These are phyloP conservation scores for Calonectria hongkongensis DNA, from an alignment of 2,329 filamentous ascomycete species.

Conservation along the genomic window DNA sequence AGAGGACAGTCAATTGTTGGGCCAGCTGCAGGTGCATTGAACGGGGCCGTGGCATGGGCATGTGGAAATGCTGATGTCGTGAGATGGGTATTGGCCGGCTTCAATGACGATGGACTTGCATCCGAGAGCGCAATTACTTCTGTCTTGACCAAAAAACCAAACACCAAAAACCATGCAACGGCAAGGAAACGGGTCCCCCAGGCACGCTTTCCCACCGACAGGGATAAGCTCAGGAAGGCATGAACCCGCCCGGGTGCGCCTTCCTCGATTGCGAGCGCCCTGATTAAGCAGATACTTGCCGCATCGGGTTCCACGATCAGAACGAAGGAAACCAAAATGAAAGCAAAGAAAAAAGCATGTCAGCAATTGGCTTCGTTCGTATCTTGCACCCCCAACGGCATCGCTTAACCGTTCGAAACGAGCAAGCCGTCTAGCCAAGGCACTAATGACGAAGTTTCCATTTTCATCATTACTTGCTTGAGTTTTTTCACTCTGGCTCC, in stretches of 20 bases:
- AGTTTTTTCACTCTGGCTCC: constrained; percentile 14
- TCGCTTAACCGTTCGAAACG: constrained; percentile 10
- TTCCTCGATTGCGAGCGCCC: constrained; percentile 22
- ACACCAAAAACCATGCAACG: neutral
- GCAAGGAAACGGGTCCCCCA: neutral
- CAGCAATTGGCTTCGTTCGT: constrained; percentile 22
- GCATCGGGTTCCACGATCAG: constrained; percentile 6
- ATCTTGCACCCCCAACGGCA: constrained; percentile 1
- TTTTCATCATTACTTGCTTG: constrained; percentile 8
- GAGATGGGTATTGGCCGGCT: constrained; percentile 9
- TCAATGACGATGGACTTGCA: constrained; percentile 15
- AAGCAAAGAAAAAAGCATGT: neutral
- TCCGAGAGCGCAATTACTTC: neutral
- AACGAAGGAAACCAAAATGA: neutral
- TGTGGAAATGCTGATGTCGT: constrained; percentile 22
- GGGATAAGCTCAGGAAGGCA: constrained; percentile 6
- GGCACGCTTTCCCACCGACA: neutral
- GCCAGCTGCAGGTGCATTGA: constrained; percentile 17
- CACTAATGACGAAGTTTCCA: constrained; percentile 17
- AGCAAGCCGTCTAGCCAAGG: constrained; percentile 14
- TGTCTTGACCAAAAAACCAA: neutral
- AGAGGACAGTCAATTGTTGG: constrained; percentile 17
- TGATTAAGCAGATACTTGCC: constrained; percentile 26
- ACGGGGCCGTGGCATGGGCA: constrained; percentile 12
- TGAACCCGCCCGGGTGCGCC: neutral